These are phyloP conservation scores for Pseudogymnoascus sp. DNA, from an alignment of 2,329 filamentous ascomycete genomes.

Conservation along the genomic window DNA sequence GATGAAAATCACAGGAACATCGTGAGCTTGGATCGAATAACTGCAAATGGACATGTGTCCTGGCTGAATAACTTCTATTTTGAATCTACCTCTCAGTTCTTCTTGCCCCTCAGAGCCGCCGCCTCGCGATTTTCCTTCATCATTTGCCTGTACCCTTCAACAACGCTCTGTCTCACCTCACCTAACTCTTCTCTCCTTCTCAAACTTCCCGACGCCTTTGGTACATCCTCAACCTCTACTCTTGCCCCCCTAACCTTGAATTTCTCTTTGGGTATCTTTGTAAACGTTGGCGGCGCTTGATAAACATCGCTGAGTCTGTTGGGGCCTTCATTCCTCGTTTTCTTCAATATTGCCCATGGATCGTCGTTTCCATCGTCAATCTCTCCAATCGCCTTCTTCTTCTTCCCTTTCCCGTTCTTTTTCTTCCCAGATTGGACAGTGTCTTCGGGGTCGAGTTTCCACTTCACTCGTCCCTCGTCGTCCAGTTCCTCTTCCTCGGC, in stretches of 20 bases:
- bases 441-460: conserved; percentile 51
- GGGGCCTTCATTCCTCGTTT: conserved; percentile 22
- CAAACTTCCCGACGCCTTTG: conserved; percentile 60
- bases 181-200: conserved; percentile 64
- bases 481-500: conserved; percentile 25
- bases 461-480: conserved; percentile 28
- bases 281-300: conserved; percentile 25
- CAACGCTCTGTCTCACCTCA: conserved; percentile 58
- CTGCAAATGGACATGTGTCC: neutral
- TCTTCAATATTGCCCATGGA: conserved; percentile 26
- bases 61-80: neutral
- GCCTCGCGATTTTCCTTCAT: conserved; percentile 43
- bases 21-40: neutral
- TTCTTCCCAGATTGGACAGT: conserved; percentile 27
- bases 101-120: neutral
- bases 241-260: conserved; percentile 48
- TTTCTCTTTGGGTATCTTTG: conserved; percentile 26
- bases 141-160: conserved; percentile 63
- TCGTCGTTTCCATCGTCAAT: conserved; percentile 26
- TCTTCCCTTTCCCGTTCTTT: conserved; percentile 22
- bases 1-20: neutral
- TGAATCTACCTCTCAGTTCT: neutral
- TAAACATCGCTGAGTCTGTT: conserved; percentile 31
- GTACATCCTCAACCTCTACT: conserved; percentile 60
- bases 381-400: conserved; percentile 36